Evolutionary conservation across 1,284 basidiomycete genomes (phyloP), one percentile per base, ranked within the genome.

Genomic region (Apiotrichum akiyoshidainum): DNA sequence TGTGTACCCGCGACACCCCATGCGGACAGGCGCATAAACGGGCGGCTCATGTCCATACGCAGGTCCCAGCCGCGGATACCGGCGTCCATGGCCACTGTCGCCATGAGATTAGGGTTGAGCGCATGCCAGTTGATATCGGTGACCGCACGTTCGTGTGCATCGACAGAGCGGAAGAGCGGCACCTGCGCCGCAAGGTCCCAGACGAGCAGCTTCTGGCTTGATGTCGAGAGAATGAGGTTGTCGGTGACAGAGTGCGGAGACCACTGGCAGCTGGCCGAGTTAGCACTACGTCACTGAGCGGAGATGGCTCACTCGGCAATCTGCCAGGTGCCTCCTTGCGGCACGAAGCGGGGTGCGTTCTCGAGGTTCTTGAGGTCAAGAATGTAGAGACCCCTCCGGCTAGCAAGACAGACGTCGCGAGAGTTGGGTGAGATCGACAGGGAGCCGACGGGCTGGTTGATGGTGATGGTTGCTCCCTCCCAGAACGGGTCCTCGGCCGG

Each of bases 111-210:
- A 2, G 87, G 87, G 68, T 92, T 87, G 16, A 84, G 83, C 0
- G 89, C 88, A 66, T 92, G 89, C 92, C 94, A 97, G 69, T 97
- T 96, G 70, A 96, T 91, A 70, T 97, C 93, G 3, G 93, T 95
- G 64, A 96, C 92, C 5, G 92, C 91, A 51, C 93, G 86, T 61
- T 90, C 90, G 70, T 96, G 93, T 0, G 89, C 87, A 61, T 88
- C 87, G 8, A 96, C 72, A 86, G 86, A 73, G 87, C 83, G 55
- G 90, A 92, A n/a, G 82, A 87, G 34, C 84, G 87, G 53, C 83
- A 86, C n/a, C 83, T 73, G 68, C 0, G 77, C 71, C 0, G 66
- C 80, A 1, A 99, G 82, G 71, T 99, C 97, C 95, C 95, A 99
- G 60, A 99, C 91, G 8, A 99, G 82, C 81, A 97, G 84, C 75